Percentiles rank a stretch among this genome's conserved stretches.
phyloP scores from a whole-genome alignment of 805 yeast genomes.

The Kluyveromyces wickerhamii region DNA sequence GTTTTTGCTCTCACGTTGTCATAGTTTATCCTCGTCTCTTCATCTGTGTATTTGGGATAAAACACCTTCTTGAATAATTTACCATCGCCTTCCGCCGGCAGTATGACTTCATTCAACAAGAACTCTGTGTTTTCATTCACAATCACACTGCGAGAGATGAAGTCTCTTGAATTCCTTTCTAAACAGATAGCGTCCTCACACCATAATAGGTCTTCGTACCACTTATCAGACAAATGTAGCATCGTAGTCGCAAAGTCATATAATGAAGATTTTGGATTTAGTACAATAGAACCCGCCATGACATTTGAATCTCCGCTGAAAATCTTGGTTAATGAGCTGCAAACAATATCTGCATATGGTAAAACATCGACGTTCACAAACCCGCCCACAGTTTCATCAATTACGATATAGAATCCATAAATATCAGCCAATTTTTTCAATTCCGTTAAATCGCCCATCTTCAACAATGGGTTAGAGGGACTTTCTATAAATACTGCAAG shows the following conservation, averaged over 20 bases:
- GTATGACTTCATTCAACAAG: constrained; percentile 44
- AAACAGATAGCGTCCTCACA: constrained; percentile 87
- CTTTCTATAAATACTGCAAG: constrained; percentile 83
- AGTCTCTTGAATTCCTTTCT: constrained; percentile 91
- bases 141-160: constrained; percentile 47
- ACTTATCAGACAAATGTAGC: constrained; percentile 35
- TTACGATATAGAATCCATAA: constrained; percentile 68
- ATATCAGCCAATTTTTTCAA: constrained; percentile 59
- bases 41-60: constrained; percentile 53
- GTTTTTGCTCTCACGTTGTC: constrained; percentile 55
- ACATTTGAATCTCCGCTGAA: constrained; percentile 94
- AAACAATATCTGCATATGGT: constrained; percentile 80
- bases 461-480: constrained; percentile 89
- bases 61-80: constrained; percentile 52
- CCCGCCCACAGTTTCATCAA: constrained; percentile 94
- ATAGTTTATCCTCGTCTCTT: constrained; percentile 52
- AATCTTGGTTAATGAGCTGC: constrained; percentile 81
- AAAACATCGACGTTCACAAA: constrained; percentile 75
- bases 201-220: constrained; percentile 77
- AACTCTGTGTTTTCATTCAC: constrained; percentile 49
- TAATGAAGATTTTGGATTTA: constrained; percentile 62
- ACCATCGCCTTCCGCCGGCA: constrained; percentile 30
- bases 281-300: constrained; percentile 83
- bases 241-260: constrained; percentile 33
- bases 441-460: constrained; percentile 68